phyloP scores from a whole-genome alignment of 805 yeast species.

The Naumovozyma castellii region DNA sequence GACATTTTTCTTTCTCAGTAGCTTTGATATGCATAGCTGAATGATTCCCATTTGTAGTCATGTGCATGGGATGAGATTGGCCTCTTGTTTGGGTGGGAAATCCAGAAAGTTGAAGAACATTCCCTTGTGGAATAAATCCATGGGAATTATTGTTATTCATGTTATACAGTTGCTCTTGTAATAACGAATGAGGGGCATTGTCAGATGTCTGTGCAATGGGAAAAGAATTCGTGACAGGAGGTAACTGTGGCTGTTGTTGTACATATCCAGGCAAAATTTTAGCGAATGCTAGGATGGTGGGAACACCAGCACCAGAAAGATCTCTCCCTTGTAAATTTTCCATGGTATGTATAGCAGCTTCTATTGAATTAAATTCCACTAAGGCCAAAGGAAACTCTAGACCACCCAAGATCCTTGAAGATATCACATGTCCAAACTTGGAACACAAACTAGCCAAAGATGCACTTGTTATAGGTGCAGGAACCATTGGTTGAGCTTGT shows the following conservation, averaged over 20 bases:
- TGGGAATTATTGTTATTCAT: slow-evolving; percentile 23
- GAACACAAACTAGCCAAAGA: slow-evolving; percentile 51
- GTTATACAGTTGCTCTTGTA: slow-evolving; percentile 23
- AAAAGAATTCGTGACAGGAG: slow-evolving; percentile 1
- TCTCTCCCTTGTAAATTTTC: slow-evolving; percentile 78
- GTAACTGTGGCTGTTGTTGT: slow-evolving; percentile 3
- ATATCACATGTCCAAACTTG: slow-evolving; percentile 50
- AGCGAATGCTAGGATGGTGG: slow-evolving; percentile 76
- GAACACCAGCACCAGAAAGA: slow-evolving; percentile 58
- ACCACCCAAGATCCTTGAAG: slow-evolving; percentile 51
- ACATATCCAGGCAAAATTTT: slow-evolving; percentile 38
- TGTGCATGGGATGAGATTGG: neutral
- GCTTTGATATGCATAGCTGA: slow-evolving; percentile 9
- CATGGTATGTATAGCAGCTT: slow-evolving; percentile 69
- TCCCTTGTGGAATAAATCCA: slow-evolving; percentile 26
- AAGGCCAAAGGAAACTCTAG: slow-evolving; percentile 44
- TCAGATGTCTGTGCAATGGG: slow-evolving; percentile 2
- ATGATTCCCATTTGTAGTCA: slow-evolving; percentile 8
- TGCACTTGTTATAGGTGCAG: slow-evolving; percentile 25
- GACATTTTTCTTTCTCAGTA: slow-evolving; percentile 29
- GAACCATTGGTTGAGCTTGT: slow-evolving; percentile 40
- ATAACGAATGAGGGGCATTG: slow-evolving; percentile 18
- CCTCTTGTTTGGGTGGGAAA: slow-evolving; percentile 8
- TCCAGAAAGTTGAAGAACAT: slow-evolving; percentile 23
- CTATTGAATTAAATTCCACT: slow-evolving; percentile 63